Conservation (phyloP, 495 filamentous ascomycete genomes). For the Penicillium taxi region DNA sequence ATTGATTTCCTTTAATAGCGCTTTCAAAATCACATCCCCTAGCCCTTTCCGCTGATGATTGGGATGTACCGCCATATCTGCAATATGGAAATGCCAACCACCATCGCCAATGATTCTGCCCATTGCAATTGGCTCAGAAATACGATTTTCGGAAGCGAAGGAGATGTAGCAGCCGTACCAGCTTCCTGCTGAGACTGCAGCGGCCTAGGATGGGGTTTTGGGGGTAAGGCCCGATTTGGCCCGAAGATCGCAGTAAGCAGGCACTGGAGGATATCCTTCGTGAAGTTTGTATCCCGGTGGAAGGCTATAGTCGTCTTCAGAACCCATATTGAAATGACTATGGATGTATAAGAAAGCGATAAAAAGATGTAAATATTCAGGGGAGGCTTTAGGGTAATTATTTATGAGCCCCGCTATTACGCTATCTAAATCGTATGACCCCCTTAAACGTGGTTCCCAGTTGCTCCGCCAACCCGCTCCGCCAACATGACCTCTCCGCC, state of each 20-base stretch:
- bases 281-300: slow-evolving; percentile 27
- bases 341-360: no score
- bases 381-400: no score
- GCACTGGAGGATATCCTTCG: slow-evolving; percentile 26
- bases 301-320: slow-evolving; percentile 4
- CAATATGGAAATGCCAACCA: slow-evolving; percentile 45
- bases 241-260: slow-evolving; percentile 34
- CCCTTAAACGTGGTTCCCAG: no score
- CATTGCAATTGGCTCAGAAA: slow-evolving; percentile 33
- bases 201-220: slow-evolving; percentile 30
- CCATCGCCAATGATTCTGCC: slow-evolving; percentile 47
- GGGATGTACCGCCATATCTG: slow-evolving; percentile 46
- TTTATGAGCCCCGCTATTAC: no score
- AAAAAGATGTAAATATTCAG: no score
- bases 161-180: slow-evolving; percentile 40
- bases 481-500: no score
- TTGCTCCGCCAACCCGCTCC: no score
- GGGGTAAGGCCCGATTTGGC: slow-evolving; percentile 27
- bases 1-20: slow-evolving; percentile 32
- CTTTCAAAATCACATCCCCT: slow-evolving; percentile 38
- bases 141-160: slow-evolving; percentile 10
- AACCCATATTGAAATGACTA: slow-evolving; percentile 1
- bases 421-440: no score
- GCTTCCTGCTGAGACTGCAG: slow-evolving; percentile 23
- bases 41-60: slow-evolving; percentile 43